These are phyloP conservation scores for Camellia lanceoleosa DNA, from an alignment of 148 eudicot species.

Conservation along the genomic window DNA sequence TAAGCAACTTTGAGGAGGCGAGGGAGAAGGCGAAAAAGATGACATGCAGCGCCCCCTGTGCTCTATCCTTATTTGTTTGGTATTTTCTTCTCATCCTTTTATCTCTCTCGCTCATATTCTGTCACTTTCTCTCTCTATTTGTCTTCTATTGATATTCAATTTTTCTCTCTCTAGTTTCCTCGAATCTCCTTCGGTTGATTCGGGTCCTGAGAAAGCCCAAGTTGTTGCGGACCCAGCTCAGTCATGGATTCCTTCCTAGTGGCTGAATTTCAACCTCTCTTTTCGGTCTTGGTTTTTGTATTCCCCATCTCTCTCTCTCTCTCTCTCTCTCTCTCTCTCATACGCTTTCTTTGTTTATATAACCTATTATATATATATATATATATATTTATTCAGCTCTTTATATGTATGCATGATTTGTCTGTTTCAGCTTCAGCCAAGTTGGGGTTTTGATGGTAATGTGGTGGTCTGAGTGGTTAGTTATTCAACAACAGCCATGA, in stretches of 20 bases:
- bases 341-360: background rate
- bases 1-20: too few relatives aligned
- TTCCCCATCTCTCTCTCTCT: slow-evolving; percentile 6
- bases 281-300: slow-evolving; percentile 21
- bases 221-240: slow-evolving; percentile 10
- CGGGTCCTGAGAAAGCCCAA: slow-evolving; percentile 12
- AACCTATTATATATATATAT: background rate
- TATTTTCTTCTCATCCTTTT: background rate
- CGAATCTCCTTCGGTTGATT: slow-evolving; percentile 14
- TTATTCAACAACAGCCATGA: slow-evolving; percentile 33
- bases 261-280: slow-evolving; percentile 24
- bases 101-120: background rate
- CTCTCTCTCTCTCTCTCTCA: background rate
- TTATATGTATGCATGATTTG: background rate
- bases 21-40: background rate
- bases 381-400: background rate
- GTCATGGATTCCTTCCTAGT: slow-evolving; percentile 28
- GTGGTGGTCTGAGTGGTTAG: slow-evolving; percentile 20
- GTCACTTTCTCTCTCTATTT: background rate
- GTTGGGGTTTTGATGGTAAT: slow-evolving; percentile 30
- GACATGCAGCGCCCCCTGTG: slow-evolving; percentile 12
- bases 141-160: too few relatives aligned
- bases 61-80: too few relatives aligned
- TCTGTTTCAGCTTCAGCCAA: slow-evolving; percentile 22
- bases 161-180: slow-evolving; percentile 2